Evolutionary conservation across 768 basidiomycete genomes (phyloP).

Genomic region (Agrocybe pediades): DNA sequence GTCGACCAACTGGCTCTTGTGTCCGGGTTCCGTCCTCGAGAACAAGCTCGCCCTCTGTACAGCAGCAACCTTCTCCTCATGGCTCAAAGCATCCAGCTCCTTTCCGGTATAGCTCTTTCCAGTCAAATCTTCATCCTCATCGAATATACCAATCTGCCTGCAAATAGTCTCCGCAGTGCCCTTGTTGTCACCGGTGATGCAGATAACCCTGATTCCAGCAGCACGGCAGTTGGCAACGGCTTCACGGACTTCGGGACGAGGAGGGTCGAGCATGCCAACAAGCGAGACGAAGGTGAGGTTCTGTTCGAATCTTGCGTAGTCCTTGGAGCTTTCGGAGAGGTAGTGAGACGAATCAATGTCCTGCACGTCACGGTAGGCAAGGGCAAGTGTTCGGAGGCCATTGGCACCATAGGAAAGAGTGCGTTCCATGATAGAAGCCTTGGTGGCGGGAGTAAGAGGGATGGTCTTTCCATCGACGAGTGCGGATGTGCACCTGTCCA

Average conservation of each 20-base stretch:
- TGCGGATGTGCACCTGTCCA: constrained; percentile 83
- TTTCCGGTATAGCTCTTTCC: constrained; percentile 95
- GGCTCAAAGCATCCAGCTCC: constrained; percentile 81
- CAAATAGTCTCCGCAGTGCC: constrained; percentile 98
- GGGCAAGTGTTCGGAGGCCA: constrained; percentile 89
- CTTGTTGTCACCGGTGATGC: constrained; percentile 98
- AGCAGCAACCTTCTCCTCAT: constrained; percentile 81
- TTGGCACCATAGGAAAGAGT: constrained; percentile 74
- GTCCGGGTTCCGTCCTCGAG: constrained; percentile 90
- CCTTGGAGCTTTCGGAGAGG: constrained; percentile 71
- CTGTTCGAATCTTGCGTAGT: constrained; percentile 90
- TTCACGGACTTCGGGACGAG: constrained; percentile 86
- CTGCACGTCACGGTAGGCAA: constrained; percentile 81
- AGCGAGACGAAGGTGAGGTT: constrained; percentile 93
- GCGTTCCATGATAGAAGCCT: constrained; percentile 59
- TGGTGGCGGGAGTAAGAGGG: constrained; percentile 66
- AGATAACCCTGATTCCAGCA: constrained; percentile 94
- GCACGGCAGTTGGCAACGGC: constrained; percentile 90
- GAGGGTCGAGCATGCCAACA: constrained; percentile 97
- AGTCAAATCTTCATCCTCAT: constrained; percentile 80
- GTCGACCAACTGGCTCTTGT: constrained; percentile 95
- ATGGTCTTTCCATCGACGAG: constrained; percentile 64
- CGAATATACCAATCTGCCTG: constrained; percentile 93
- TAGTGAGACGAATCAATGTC: constrained; percentile 84
- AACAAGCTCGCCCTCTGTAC: constrained; percentile 91